These are phyloP conservation scores for Sporothrix pallida DNA, from an alignment of 2,329 filamentous ascomycete species.

Conservation along the genomic window DNA sequence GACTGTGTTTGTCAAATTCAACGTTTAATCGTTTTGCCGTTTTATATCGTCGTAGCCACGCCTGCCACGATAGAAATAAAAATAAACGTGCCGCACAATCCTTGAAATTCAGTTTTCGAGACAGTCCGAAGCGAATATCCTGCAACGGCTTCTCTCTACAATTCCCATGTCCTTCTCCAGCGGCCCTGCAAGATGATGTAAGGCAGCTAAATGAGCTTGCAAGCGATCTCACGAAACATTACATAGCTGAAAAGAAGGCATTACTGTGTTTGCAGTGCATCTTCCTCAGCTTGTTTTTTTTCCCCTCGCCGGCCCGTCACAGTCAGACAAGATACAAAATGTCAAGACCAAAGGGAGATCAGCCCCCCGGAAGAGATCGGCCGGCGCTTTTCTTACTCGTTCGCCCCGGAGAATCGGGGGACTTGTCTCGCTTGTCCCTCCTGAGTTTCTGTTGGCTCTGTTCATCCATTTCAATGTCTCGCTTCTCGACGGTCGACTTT, in stretches of 20 bases:
- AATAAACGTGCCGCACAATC: constrained; percentile 17
- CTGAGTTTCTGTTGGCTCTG: neutral
- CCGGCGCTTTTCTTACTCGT: neutral
- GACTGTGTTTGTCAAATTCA: too few species aligned
- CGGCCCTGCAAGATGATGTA: too few species aligned
- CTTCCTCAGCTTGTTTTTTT: neutral
- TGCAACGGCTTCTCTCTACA: neutral
- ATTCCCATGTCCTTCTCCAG: too few species aligned
- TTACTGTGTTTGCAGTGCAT: neutral
- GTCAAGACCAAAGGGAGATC: neutral
- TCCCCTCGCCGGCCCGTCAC: neutral
- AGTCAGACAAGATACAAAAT: neutral
- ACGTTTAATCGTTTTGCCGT: neutral
- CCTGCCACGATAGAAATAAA: neutral
- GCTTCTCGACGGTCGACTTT: neutral
- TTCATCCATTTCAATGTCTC: constrained; percentile 4
- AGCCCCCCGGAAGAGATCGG: constrained; percentile 4
- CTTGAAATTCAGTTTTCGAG: too few species aligned
- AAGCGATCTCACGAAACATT: neutral
- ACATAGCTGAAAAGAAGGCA: too few species aligned
- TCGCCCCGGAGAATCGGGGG: constrained; percentile 9
- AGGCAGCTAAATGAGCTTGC: too few species aligned
- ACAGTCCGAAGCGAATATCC: neutral
- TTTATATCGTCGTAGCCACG: neutral
- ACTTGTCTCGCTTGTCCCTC: neutral